phyloP scores from a whole-genome alignment of 2,329 filamentous ascomycete species.

The Colletotrichum melonis region DNA sequence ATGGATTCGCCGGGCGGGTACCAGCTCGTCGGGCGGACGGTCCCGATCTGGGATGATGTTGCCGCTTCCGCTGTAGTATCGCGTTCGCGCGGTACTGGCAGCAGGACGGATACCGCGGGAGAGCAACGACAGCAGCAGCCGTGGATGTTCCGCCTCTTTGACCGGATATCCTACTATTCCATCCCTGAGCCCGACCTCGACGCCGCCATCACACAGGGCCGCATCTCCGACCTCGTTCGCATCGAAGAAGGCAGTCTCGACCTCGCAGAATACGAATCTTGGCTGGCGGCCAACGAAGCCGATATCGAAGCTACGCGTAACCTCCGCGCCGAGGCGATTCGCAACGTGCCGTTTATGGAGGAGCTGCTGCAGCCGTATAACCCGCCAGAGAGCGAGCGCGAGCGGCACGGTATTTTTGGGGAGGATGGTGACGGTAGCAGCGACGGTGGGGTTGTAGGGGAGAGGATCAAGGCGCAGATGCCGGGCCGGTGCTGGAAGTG shows the following conservation, averaged over 20 bases:
- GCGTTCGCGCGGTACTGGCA: background rate
- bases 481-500: conserved; percentile 49
- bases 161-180: conserved; percentile 47
- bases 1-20: conserved; percentile 51
- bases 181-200: conserved; percentile 44
- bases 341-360: conserved; percentile 42
- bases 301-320: conserved; percentile 39
- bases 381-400: conserved; percentile 29
- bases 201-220: conserved; percentile 27
- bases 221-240: conserved; percentile 40
- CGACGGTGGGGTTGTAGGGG: conserved; percentile 33
- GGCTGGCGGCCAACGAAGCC: conserved; percentile 44
- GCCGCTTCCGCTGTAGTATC: conserved; percentile 15
- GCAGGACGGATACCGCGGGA: no score
- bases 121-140: conserved; percentile 12
- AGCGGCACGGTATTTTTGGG: background rate
- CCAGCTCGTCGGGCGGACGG: conserved; percentile 49
- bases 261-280: conserved; percentile 45
- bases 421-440: background rate
- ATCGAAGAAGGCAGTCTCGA: conserved; percentile 43
- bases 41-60: conserved; percentile 46
- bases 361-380: conserved; percentile 43
- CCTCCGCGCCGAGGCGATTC: conserved; percentile 41
- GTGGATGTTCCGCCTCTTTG: conserved; percentile 47
- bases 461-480: conserved; percentile 45